phyloP scores from a whole-genome alignment of 495 filamentous ascomycete species.

The Aspergillus carlsbadensis region DNA sequence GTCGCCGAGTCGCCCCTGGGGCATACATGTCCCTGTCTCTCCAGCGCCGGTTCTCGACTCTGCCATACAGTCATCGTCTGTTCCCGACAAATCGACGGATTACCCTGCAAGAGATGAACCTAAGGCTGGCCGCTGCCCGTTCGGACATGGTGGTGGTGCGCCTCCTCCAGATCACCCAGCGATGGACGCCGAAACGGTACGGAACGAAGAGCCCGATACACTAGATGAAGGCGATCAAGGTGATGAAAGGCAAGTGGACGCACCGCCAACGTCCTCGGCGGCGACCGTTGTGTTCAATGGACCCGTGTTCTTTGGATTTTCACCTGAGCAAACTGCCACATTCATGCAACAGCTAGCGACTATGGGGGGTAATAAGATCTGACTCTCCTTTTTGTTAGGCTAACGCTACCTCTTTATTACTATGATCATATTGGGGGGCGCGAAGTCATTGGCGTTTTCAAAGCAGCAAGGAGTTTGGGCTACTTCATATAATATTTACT shows the following conservation, averaged over 20 bases:
- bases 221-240: conserved; percentile 3
- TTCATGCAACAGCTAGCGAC: conserved; percentile 59
- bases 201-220: conserved; percentile 1
- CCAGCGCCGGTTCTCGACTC: conserved; percentile 10
- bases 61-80: conserved; percentile 26
- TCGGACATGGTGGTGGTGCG: conserved; percentile 37
- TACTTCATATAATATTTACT: neutral
- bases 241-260: neutral
- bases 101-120: neutral
- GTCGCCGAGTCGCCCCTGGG: conserved; percentile 88
- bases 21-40: conserved; percentile 69
- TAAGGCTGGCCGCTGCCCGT: conserved; percentile 42
- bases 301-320: conserved; percentile 86
- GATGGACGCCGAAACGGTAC: conserved; percentile 20
- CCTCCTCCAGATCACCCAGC: conserved; percentile 18
- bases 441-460: neutral
- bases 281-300: conserved; percentile 79
- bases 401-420: neutral
- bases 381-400: neutral
- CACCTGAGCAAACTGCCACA: conserved; percentile 70
- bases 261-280: neutral
- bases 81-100: conserved; percentile 12
- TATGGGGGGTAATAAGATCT: conserved; percentile 10
- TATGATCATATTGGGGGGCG: conserved; percentile 1
- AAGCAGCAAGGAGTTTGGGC: conserved; percentile 1